Evolutionary conservation across 306 rosid genomes (phyloP), one percentile per base, ranked within the genome.

Genomic region (Fragaria ananassa): DNA sequence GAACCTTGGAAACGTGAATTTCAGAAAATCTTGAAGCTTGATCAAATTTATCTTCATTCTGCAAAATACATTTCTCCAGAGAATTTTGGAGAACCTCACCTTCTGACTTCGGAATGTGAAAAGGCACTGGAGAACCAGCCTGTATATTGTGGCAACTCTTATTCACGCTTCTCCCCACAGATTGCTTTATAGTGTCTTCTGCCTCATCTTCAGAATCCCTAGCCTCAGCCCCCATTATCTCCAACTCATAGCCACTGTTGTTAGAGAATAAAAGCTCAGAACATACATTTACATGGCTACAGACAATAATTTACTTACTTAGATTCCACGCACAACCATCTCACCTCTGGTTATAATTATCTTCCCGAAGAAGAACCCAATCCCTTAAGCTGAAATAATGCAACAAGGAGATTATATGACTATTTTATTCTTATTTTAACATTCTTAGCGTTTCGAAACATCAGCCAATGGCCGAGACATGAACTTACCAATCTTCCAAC

Each of bases 181-280:
- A 83, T 75, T 84, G 77, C 82, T 64, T 89, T 71, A 76, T 57
- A 78, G 83, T 64, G 82, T 81, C 85, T 70, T 83, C 91, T 67
- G 81, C 83, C 83, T 90, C 97, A 21, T 89, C 98, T 67, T 95
- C 97, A 74, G 97, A 95, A 87, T 95, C 97, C 90, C 90, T 92
- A 44, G 99, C 99, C 81, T 90, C 96, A 69, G 82, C 92, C 75
- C 34, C 92, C 88, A 81, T 61, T 82, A 71, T 75, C 82, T 95
- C 96, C 82, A 92, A 78, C 79, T 90, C 99, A 81, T 83, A 88
- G 80, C 93, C 94, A 83, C 98, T 93, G 90, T 82, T 78, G 60
- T 83, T 71, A 82, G 81, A 82, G 11, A 65, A 70, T 71, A 64
- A 76, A 76, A 76, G 51, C 79, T 69, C 53, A 81, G 50, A 42